phyloP scores from a whole-genome alignment of 169 alveolate species.

The Plasmodium fragile region DNA sequence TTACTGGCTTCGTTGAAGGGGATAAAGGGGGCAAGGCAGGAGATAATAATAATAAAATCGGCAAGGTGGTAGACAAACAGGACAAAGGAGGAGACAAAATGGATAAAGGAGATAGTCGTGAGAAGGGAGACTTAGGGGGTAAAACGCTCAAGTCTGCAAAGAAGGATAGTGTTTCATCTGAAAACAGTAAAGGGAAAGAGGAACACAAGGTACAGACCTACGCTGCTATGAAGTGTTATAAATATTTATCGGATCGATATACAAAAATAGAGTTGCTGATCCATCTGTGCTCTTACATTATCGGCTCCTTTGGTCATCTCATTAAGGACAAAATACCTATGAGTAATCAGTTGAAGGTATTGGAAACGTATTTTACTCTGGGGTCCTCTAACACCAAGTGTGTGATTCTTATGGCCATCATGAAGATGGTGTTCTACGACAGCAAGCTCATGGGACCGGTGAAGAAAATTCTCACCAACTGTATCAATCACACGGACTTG shows the following conservation, averaged over 20 bases:
- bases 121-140: neutral
- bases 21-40: neutral
- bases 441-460: slow-evolving; percentile 43
- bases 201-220: slow-evolving; percentile 45
- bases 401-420: slow-evolving; percentile 78
- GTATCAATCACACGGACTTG: slow-evolving; percentile 72
- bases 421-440: slow-evolving; percentile 80
- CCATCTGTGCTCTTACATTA: slow-evolving; percentile 79
- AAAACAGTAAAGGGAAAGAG: slow-evolving; percentile 58
- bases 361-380: slow-evolving; percentile 76
- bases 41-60: neutral
- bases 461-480: slow-evolving; percentile 73
- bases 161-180: neutral
- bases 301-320: slow-evolving; percentile 82
- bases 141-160: neutral
- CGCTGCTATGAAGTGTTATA: slow-evolving; percentile 55
- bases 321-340: slow-evolving; percentile 65
- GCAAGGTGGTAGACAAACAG: neutral
- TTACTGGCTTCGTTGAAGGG: slow-evolving; percentile 77
- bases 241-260: slow-evolving; percentile 7
- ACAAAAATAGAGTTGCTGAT: slow-evolving; percentile 5
- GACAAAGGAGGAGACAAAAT: neutral
- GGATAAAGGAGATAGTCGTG: neutral
- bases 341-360: slow-evolving; percentile 42
- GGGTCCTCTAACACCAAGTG: slow-evolving; percentile 71